Evolutionary conservation across 768 basidiomycete species (phyloP), one percentile per base, ranked within the genome.

Genomic region (Hericium coralloides): DNA sequence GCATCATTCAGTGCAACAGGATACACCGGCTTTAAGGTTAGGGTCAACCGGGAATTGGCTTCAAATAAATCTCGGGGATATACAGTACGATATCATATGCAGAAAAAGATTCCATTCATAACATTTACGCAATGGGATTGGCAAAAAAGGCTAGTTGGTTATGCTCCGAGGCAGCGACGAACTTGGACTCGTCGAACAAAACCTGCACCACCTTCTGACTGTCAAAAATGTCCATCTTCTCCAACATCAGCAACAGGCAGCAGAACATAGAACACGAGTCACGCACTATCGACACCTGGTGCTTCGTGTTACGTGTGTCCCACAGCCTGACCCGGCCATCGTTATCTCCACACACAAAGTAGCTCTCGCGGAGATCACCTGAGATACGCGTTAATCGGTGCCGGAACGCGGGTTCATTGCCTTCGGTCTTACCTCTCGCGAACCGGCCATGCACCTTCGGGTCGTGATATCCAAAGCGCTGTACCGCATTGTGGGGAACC

Each of bases 251-350:
- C 43, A 45, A 15, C 17, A 45, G 22, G 6, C 31, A 31, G 17
- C 17, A 45, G 43, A 45, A n/a, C 77, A 59, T 4, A 49, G 26
- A 53, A 52, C 49, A 57, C 50, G 26, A 37, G 43, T 48, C 14
- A 36, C 31, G 41, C 37, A n/a, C 20, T 8, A 25, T 41, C 51
- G 9, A 12, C 49, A 49, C 61, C 66, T 57, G 66, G 57, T 52
- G 39, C 58, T n/a, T 68, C 17, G 67, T 52, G 25, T 73, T 75
- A 31, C 79, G 73, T 47, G 78, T 59, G 61, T 81, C 79, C 79
- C 80, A 81, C 10, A 80, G 38, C 12, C 72, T 73, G 20, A 79
- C 69, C 38, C 31, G 55, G 22, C 80, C 79, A 48, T 70, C 69
- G 50, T 62, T 69, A 61, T 74, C 73, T 20, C 79, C 79, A 49